Base-by-base conservation (phyloP, 805 yeast genomes). In the Candida ovalis region DNA sequence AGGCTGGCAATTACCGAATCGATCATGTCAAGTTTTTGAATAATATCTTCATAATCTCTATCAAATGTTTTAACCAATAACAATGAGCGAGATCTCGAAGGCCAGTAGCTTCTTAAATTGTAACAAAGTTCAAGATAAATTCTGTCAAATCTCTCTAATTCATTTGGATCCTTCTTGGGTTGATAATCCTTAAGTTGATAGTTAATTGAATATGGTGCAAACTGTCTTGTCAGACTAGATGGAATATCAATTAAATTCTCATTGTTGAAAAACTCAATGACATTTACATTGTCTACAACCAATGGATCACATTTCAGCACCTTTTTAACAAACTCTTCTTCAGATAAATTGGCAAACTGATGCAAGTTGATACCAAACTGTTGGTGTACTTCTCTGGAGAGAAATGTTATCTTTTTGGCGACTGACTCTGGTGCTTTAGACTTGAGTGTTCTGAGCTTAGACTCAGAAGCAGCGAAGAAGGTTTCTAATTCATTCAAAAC, bases 321-420 rank as follows among this genome's bases (percentile, higher is more conserved):
- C 58, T 76, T 77, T 3, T 54, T 45, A 2, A 84, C 72, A 49
- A 86, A 70, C 38, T 80, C 82, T 23, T 73, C 78, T 39, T 78
- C 89, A 3, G 76, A 59, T 30, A 76, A 59, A 27, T 66, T 65
- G 18, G 81, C 76, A 62, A 78, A 86, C 59, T 78, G 72, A 58
- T 86, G 91, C 47, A 86, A 70, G 59, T 86, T 86, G 57, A 86
- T 86, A 37, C 89, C 89, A 66, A 86, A 85, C 59, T 86, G 91
- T 58, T 86, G 94, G 1, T 88, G 83, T 18, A 84, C 59, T 53
- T 86, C 94, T 51, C 90, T 72, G 0, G 91, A 74, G 54, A 86
- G 70, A 55, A 84, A 81, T 0, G 82, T 60, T 3, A 80, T 58
- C 55, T 78, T 76, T 47, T 76, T 39, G 7, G 12, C 75, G 50